A percentile compares a stretch with the other conserved stretches of the same genome.
Conservation (phyloP, 2,329 filamentous ascomycete genomes). For the Clonostachys solani region DNA sequence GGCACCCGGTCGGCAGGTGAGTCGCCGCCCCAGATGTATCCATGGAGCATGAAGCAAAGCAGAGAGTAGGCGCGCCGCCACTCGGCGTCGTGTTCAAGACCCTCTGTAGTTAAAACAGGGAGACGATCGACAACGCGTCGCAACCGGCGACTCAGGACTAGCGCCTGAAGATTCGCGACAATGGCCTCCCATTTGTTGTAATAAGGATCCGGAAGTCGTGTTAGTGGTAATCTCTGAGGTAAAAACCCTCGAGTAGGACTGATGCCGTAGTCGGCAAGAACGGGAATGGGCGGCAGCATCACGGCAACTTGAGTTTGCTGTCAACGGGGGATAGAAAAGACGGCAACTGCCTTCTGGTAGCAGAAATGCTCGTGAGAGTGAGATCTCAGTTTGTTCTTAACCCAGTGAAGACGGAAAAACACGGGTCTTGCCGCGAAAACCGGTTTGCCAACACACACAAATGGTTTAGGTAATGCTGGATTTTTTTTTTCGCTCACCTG, state of each 20-base stretch:
- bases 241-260: constrained; percentile 81
- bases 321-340: too few species aligned
- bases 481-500: too few species aligned
- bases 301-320: too few species aligned
- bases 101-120: constrained; percentile 77
- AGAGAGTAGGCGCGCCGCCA: constrained; percentile 93
- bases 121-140: constrained; percentile 75
- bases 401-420: too few species aligned
- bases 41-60: constrained; percentile 86
- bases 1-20: constrained; percentile 75
- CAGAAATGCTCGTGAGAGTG: too few species aligned
- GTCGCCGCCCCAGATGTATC: constrained; percentile 94
- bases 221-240: constrained; percentile 74
- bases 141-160: constrained; percentile 81
- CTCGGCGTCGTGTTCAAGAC: constrained; percentile 79
- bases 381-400: too few species aligned
- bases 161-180: constrained; percentile 76
- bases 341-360: too few species aligned
- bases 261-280: constrained; percentile 74
- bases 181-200: constrained; percentile 95
- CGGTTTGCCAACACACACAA: too few species aligned
- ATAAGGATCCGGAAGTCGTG: constrained; percentile 79
- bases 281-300: constrained; percentile 59
- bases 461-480: too few species aligned
- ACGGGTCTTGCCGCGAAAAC: too few species aligned